Evolutionary conservation across 768 basidiomycete genomes (phyloP).

Genomic region (Phanerochaete sordida): DNA sequence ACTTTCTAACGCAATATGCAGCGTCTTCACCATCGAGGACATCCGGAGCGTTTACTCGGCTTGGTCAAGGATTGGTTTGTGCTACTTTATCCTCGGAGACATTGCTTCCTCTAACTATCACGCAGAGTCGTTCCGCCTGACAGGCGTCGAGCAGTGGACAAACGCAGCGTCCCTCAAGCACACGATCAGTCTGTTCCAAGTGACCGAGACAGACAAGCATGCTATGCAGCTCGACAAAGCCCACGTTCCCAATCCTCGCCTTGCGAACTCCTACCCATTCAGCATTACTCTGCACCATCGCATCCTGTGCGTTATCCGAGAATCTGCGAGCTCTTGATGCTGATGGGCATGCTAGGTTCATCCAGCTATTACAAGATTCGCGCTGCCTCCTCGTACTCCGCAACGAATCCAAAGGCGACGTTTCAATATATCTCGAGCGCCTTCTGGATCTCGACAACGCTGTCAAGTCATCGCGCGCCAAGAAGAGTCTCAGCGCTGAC

Average conservation of each 20-base stretch:
- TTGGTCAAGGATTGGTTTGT: too few species aligned
- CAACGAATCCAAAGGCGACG: constrained; percentile 27
- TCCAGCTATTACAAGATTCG: constrained; percentile 40
- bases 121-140: constrained; percentile 3
- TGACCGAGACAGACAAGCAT: constrained; percentile 36
- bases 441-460: constrained; percentile 29
- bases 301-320: constrained; percentile 30
- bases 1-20: background rate
- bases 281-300: constrained; percentile 22
- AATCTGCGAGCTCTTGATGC: background rate
- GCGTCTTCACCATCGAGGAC: background rate
- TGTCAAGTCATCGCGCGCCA: constrained; percentile 19
- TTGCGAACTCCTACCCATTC: constrained; percentile 18
- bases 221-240: constrained; percentile 29
- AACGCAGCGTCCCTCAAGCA: constrained; percentile 19
- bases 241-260: constrained; percentile 31
- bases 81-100: too few species aligned
- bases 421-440: constrained; percentile 39
- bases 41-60: too few species aligned
- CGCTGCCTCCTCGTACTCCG: constrained; percentile 40
- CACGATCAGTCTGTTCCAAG: constrained; percentile 27
- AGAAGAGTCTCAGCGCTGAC: constrained; percentile 38
- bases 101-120: too few species aligned
- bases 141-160: constrained; percentile 7
- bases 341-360: constrained; percentile 28